These are phyloP conservation scores for Phialophora verrucosa DNA, from an alignment of 2,329 filamentous ascomycete species.

Conservation along the genomic window DNA sequence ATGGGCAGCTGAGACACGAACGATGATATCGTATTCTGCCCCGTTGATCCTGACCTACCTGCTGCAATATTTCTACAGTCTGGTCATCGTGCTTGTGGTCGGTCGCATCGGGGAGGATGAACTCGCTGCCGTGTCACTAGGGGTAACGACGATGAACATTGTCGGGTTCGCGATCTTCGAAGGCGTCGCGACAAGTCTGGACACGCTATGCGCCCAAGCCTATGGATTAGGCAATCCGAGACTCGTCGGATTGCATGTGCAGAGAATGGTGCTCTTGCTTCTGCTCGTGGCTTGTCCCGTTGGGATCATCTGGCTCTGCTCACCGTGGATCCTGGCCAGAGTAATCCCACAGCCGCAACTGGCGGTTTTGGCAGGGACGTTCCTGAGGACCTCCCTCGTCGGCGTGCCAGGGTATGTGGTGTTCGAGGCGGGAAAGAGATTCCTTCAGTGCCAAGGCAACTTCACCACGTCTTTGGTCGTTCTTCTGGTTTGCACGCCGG, in stretches of 20 bases:
- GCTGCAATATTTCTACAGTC: constrained; percentile 73
- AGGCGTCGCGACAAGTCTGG: constrained; percentile 76
- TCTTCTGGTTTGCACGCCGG: constrained; percentile 74
- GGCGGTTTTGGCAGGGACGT: constrained; percentile 68
- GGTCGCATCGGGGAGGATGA: constrained; percentile 69
- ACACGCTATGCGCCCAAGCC: constrained; percentile 83
- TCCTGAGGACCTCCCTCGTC: constrained; percentile 67
- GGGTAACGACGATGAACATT: constrained; percentile 74
- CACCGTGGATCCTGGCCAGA: constrained; percentile 61
- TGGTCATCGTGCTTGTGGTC: constrained; percentile 72
- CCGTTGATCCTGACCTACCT: constrained; percentile 71
- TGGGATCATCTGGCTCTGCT: constrained; percentile 66
- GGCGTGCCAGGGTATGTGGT: constrained; percentile 72
- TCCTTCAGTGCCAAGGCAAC: constrained; percentile 75
- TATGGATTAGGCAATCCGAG: constrained; percentile 82
- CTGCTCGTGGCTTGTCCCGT: constrained; percentile 69
- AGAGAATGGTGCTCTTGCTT: constrained; percentile 73
- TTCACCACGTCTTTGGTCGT: constrained; percentile 76
- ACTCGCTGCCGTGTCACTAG: constrained; percentile 64
- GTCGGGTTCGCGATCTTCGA: constrained; percentile 71
- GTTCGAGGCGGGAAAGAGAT: constrained; percentile 76
- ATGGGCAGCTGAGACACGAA: constrained; percentile 23
- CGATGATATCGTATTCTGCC: constrained; percentile 37
- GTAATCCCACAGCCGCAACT: constrained; percentile 70
- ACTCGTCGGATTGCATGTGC: constrained; percentile 75